Base-by-base conservation (phyloP, 345 rosid species). In the Cardamine resedifolia region DNA sequence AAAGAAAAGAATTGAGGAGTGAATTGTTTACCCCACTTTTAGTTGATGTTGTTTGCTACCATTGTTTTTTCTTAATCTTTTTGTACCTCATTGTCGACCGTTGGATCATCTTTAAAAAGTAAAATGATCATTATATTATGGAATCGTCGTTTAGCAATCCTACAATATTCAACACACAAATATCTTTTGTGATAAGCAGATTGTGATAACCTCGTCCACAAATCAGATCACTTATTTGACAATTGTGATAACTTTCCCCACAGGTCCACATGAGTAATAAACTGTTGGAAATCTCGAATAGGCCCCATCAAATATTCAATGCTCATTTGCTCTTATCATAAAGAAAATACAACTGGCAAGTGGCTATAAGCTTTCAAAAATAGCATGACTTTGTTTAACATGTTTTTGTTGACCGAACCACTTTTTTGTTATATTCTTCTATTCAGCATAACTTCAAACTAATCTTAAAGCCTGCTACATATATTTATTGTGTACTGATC, bases 141-240 rank as follows among this genome's bases (percentile, higher is more conserved):
- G 53, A 61, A 9, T 61, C 52, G 75, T 71, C 59, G 41, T 49
- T 20, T 61, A 61, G 18, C 52, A 49, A 61, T 24, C 55, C 19
- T 45, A 63, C 70, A 64, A 23, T 7, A 18, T n/a, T 63, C 38
- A 64, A 14, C 48, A 59, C 15, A 41, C 33, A 70, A 71, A 63
- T 26, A 64, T 43, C 36, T 63, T 52, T 28, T 7, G 58, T 55
- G 71, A 73, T 73, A 73, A 66, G 78, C 72, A 66, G 48, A 74
- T 15, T 66, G 66, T 64, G 31, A 65, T 74, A 74, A 66, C 72
- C 45, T 58, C 39, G 36, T 14, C 67, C 67, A 49, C 77, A 65
- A 64, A 73, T 73, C 71, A 73, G 30, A 64, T 73, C 38, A 55
- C 28, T 23, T 55, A 30, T 44, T 55, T 3, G 69, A 72, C 10